Base-by-base conservation (phyloP, 1,284 basidiomycete genomes). In the Rhizoctonia solani region DNA sequence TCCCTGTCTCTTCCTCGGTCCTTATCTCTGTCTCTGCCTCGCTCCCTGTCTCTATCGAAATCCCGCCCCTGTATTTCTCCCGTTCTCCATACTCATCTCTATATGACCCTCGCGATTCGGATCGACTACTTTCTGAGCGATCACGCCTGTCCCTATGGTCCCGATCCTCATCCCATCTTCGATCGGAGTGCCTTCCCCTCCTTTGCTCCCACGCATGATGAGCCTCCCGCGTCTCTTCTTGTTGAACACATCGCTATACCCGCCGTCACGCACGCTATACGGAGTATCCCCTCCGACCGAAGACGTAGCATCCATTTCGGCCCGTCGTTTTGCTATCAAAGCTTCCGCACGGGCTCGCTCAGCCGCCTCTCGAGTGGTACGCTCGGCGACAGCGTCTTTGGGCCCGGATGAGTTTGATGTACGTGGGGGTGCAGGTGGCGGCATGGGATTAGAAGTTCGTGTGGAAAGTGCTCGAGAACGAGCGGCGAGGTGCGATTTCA, bases 211-310 rank as follows among this genome's bases (percentile, higher is more conserved):
- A 61, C 16, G 56, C 42, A 9, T 47, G 23, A 16, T 87, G 86
- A 1, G 89, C 90, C 67, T 86, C 89, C 71, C 87, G 84, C 0
- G 90, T 88, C 67, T 87, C 89, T 47, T 74, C 66, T 81, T 80
- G 74, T 92, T 91, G 74, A 84, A 92, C 56, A 88, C 80, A 72
- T 92, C 88, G 0, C 82, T 81, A 69, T 91, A 91, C 1, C 74
- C 74, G 3, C 67, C 70, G 1, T 82, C 84, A 5, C 77, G 77
- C 9, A 80, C 77, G 13, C 27, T 39, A 5, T 50, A 30, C 21
- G 70, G 71, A 14, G 68, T 69, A 59, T 75, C 76, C 2, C 79
- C 84, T 4, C 85, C 87, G 53, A 80, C 88, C 0, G 89, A 88
- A 1, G 89, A 90, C 71, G 83, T 83, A 1, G 85, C 86, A 34